Conservation (phyloP, 2,329 filamentous ascomycete species). For the Didymella arachidicola region DNA sequence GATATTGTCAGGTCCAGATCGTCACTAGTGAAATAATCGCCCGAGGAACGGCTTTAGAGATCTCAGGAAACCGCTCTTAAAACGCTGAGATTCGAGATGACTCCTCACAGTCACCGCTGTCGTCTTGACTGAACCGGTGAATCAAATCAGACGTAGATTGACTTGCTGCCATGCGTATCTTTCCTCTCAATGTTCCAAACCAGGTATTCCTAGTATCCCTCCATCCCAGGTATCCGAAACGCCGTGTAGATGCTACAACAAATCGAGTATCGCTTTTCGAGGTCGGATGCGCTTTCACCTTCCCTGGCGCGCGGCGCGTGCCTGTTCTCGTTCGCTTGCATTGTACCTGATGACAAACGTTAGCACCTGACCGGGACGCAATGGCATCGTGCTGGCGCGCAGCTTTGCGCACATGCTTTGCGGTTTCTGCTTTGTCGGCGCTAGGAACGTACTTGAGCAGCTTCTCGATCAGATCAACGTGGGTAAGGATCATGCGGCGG, state of each 20-base stretch:
- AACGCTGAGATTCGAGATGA: neutral
- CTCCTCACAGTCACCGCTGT: neutral
- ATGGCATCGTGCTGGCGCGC: slow-evolving; percentile 9
- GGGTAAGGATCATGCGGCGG: slow-evolving; percentile 99
- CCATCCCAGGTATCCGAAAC: slow-evolving; percentile 21
- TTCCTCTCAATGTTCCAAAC: neutral
- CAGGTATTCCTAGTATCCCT: neutral
- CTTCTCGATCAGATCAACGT: slow-evolving; percentile 98
- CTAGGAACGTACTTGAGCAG: slow-evolving; percentile 66
- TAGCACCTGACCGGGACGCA: slow-evolving; percentile 27
- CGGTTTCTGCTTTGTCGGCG: slow-evolving; percentile 20
- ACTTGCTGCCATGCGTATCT: neutral
- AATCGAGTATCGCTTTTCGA: slow-evolving; percentile 18
- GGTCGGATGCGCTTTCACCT: slow-evolving; percentile 20
- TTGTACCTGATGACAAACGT: slow-evolving; percentile 43
- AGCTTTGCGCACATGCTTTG: slow-evolving; percentile 17
- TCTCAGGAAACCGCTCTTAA: neutral
- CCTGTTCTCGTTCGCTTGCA: slow-evolving; percentile 47
- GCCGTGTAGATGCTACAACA: slow-evolving; percentile 31
- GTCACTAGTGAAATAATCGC: neutral
- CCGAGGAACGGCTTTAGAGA: neutral
- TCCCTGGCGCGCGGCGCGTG: slow-evolving; percentile 38
- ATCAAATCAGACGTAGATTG: neutral
- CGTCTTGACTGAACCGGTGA: neutral
- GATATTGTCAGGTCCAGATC: neutral